Percentiles rank a stretch among this genome's conserved stretches.
Evolutionary conservation across 331 rosid species (phyloP).

Genomic region (Ulmus americana): DNA sequence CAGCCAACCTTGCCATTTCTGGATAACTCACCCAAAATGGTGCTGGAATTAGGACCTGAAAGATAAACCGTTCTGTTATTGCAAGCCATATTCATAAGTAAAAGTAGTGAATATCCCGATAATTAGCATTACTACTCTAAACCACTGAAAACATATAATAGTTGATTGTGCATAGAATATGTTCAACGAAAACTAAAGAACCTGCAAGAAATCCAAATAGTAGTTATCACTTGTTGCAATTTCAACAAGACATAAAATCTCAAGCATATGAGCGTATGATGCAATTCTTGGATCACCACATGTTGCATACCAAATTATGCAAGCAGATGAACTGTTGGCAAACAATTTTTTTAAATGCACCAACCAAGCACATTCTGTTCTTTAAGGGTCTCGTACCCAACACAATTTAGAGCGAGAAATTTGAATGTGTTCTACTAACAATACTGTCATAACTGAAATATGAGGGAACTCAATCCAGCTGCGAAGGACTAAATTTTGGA

Average conservation of each 20-base stretch:
- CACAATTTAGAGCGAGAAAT: not conserved
- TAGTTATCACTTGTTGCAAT: not conserved
- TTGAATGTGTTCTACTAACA: not conserved
- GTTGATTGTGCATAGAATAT: not conserved
- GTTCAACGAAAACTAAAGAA: not conserved
- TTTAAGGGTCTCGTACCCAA: not conserved
- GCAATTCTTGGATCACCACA: not conserved
- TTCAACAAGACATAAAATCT: not conserved
- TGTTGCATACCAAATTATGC: not conserved
- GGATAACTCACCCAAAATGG: slow-evolving; percentile 96
- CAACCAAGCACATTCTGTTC: not conserved
- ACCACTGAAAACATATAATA: not conserved
- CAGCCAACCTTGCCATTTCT: slow-evolving; percentile 84
- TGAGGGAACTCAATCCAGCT: not conserved
- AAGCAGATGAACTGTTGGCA: not conserved
- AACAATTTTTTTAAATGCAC: not conserved
- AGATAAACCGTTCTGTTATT: slow-evolving; percentile 10
- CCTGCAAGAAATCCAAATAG: not conserved
- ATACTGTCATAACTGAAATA: not conserved
- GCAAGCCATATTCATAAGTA: not conserved
- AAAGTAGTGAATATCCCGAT: no score
- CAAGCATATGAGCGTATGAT: no score
- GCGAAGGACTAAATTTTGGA: not conserved
- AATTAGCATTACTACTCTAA: no score
- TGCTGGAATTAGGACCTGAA: slow-evolving; percentile 87